phyloP scores from a whole-genome alignment of 768 basidiomycete species.

The Lactifluus echinatus region DNA sequence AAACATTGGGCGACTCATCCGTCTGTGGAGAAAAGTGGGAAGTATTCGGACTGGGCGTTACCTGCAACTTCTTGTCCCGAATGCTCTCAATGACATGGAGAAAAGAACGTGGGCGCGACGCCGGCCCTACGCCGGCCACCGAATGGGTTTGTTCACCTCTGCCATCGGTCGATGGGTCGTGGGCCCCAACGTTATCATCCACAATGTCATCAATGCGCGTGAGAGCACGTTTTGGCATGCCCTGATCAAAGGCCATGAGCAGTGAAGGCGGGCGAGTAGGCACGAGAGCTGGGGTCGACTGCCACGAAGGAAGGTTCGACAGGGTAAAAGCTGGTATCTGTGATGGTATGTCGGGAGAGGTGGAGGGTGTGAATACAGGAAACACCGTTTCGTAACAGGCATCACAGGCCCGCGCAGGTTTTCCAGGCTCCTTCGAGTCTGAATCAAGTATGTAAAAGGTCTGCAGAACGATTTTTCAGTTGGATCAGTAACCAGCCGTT shows the following conservation, averaged over 20 bases:
- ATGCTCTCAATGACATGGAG: slow-evolving; percentile 62
- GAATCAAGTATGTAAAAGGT: slow-evolving; percentile 74
- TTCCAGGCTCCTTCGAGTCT: slow-evolving; percentile 35
- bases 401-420: slow-evolving; percentile 75
- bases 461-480: slow-evolving; percentile 31
- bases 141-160: slow-evolving; percentile 13
- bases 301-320: slow-evolving; percentile 49
- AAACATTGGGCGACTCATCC: slow-evolving; percentile 20
- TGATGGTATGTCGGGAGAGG: slow-evolving; percentile 12
- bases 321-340: slow-evolving; percentile 41
- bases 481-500: neutral
- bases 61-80: slow-evolving; percentile 22
- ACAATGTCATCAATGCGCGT: slow-evolving; percentile 21
- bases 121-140: slow-evolving; percentile 26
- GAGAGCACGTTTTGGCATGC: slow-evolving; percentile 22
- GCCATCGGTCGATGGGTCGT: slow-evolving; percentile 1
- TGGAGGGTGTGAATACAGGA: slow-evolving; percentile 39
- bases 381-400: slow-evolving; percentile 84
- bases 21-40: slow-evolving; percentile 25
- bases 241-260: slow-evolving; percentile 35
- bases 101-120: slow-evolving; percentile 50
- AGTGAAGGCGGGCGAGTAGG: slow-evolving; percentile 24
- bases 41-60: slow-evolving; percentile 23
- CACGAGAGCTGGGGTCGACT: slow-evolving; percentile 33
- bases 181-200: neutral